phyloP scores from a whole-genome alignment of 495 filamentous ascomycete species.

The Umbilicaria muhlenbergii region DNA sequence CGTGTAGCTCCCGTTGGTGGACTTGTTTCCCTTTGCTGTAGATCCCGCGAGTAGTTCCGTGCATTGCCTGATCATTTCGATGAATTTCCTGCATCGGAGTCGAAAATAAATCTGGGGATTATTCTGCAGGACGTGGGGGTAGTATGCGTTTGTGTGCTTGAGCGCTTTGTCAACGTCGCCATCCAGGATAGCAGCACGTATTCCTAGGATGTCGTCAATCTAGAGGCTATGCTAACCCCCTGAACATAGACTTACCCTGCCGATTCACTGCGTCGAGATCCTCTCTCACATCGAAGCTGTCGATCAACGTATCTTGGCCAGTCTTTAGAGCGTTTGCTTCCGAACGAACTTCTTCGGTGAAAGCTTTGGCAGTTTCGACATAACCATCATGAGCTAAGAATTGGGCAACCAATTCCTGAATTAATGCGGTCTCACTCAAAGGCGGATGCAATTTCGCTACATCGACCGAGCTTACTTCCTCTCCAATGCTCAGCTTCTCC shows the following conservation, averaged over 20 bases:
- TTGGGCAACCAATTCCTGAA: conserved; percentile 74
- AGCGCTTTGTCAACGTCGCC: conserved; percentile 88
- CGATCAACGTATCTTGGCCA: conserved; percentile 34
- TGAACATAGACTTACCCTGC: conserved; percentile 45
- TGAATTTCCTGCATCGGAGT: conserved; percentile 77
- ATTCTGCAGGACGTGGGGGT: conserved; percentile 66
- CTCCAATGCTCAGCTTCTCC: conserved; percentile 42
- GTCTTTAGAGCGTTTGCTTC: conserved; percentile 51
- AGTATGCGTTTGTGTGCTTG: conserved; percentile 61
- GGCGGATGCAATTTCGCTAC: conserved; percentile 44
- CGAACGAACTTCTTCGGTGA: conserved; percentile 64
- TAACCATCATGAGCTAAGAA: conserved; percentile 93
- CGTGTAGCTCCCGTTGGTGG: conserved; percentile 16
- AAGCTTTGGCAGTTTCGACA: conserved; percentile 82
- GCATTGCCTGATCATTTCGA: conserved; percentile 84
- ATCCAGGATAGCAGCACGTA: conserved; percentile 76
- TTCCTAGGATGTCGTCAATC: conserved; percentile 34
- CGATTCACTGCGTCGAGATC: conserved; percentile 78
- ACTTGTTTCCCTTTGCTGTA: conserved; percentile 22
- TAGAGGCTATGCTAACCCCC: not conserved
- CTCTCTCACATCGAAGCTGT: conserved; percentile 56
- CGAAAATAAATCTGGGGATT: conserved; percentile 85
- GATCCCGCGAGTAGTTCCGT: conserved; percentile 42
- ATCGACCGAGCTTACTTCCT: conserved; percentile 36
- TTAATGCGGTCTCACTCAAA: conserved; percentile 56